Base-by-base conservation (phyloP, 148 eudicot species). In the Fagopyrum esculentum region DNA sequence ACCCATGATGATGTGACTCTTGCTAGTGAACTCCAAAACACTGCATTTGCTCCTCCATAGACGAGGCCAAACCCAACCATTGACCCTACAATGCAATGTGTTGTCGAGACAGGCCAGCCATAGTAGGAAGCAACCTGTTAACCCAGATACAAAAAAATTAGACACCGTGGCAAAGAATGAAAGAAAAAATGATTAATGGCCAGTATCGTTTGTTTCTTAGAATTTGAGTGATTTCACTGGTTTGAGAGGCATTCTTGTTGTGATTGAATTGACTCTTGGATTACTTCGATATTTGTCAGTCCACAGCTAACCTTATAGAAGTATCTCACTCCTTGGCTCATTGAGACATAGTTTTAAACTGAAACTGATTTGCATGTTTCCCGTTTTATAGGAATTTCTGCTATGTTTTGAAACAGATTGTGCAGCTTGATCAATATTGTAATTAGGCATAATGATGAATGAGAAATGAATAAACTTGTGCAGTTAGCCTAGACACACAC, bases 71-170 rank as follows among this genome's bases (percentile, higher is more conserved):
- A 95, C 48, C 98, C 98, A 46, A 95, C 98, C 98, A 95, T 92
- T 50, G 98, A 92, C 77, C 98, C 98, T 74, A 95, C 85, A 48
- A 95, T 95, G 81, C 98, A 95, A 77, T 95, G 98, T n/a, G 98
- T 95, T 0, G 98, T 95, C 11, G 97, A 95, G 46, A 95, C 98
- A 17, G 98, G 98, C 97, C 92, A 95, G 55, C 98, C 98, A 73
- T 75, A 92, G 78, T 74, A 95, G 45, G 98, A 90, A 72, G 98
- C 93, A 71, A 95, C 97, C 98, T 95, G 87, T 79, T 66, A 77
- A 44, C 68, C 46, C 51, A 71, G 45, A 78, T 35, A 2, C 0
- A 35, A 35, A 35, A 0, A 35, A 22, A 22, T 22, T 22, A 22
- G 6, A 9, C 26, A 19, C 29, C n/a, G 10, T 56, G 22, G 61